phyloP scores from a whole-genome alignment of 1,284 basidiomycete genomes.

The Sporisorium scitamineum region DNA sequence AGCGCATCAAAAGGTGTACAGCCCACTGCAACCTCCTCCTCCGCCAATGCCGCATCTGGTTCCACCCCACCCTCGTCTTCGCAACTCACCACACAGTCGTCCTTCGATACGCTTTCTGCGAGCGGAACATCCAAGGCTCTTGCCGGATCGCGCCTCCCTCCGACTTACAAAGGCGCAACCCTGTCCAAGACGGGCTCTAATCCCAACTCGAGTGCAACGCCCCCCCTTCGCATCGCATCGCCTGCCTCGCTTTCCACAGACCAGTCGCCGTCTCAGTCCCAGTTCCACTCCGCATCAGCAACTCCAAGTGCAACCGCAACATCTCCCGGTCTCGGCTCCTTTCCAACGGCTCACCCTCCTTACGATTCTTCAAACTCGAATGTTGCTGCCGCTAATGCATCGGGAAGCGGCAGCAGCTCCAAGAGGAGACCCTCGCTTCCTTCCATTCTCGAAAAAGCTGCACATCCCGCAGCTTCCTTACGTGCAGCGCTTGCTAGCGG shows the following conservation, averaged over 20 bases:
- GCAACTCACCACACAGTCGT: slow-evolving; percentile 9
- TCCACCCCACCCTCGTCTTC: slow-evolving; percentile 7
- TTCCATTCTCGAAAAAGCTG: slow-evolving; percentile 59
- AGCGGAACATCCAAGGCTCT: slow-evolving; percentile 8
- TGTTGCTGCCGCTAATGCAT: slow-evolving; percentile 1
- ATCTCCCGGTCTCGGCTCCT: slow-evolving; percentile 2
- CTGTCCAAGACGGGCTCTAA: slow-evolving; percentile 52
- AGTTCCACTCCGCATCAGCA: slow-evolving; percentile 4
- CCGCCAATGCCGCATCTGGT: neutral
- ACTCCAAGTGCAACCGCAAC: neutral
- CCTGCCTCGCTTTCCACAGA: slow-evolving; percentile 21
- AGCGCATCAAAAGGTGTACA: neutral
- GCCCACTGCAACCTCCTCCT: neutral
- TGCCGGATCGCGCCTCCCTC: slow-evolving; percentile 1
- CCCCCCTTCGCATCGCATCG: slow-evolving; percentile 23
- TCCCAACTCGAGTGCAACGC: slow-evolving; percentile 32
- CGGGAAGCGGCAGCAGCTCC: slow-evolving; percentile 28
- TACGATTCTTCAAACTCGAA: neutral
- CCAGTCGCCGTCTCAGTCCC: slow-evolving; percentile 4
- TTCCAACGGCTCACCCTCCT: neutral
- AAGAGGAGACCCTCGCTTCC: slow-evolving; percentile 59
- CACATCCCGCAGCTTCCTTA: slow-evolving; percentile 59
- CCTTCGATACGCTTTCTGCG: slow-evolving; percentile 18
- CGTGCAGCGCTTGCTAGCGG: slow-evolving; percentile 49
- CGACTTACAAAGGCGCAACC: slow-evolving; percentile 3